A percentile compares a stretch with the other conserved stretches of the same genome.
These are phyloP conservation scores for Rhodotorula sp. DNA, from an alignment of 1,284 basidiomycete genomes.

Conservation along the genomic window DNA sequence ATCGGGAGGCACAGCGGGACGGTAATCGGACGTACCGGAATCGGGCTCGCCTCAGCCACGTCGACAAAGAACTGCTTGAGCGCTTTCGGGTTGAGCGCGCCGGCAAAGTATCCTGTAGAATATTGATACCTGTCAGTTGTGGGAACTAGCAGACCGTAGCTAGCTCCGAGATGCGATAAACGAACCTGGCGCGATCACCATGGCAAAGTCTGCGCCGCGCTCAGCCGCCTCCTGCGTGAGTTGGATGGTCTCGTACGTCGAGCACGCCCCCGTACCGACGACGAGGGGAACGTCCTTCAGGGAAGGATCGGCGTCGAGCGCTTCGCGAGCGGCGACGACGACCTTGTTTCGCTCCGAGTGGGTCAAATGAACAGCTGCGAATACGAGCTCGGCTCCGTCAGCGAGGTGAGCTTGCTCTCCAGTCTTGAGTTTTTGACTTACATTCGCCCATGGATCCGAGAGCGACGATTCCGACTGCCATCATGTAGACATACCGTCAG, in stretches of 20 bases:
- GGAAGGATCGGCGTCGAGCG: slow-evolving; percentile 65
- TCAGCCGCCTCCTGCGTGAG: slow-evolving; percentile 73
- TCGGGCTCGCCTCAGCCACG: slow-evolving; percentile 75
- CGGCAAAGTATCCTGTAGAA: slow-evolving; percentile 51
- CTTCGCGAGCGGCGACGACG: slow-evolving; percentile 66
- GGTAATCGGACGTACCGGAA: slow-evolving; percentile 58
- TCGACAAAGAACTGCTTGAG: slow-evolving; percentile 54
- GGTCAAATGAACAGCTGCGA: slow-evolving; percentile 66
- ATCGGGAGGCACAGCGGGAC: too few species aligned
- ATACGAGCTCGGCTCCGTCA: not conserved
- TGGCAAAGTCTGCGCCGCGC: slow-evolving; percentile 72
- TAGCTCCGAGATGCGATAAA: not conserved
- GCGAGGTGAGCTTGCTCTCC: not conserved
- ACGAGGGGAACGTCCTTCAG: slow-evolving; percentile 69
- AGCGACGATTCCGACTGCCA: slow-evolving; percentile 31
- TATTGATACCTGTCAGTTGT: too few species aligned
- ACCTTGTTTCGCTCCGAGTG: slow-evolving; percentile 64
- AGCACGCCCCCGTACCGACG: slow-evolving; percentile 76
- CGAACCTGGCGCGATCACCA: slow-evolving; percentile 56
- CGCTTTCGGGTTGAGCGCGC: slow-evolving; percentile 52
- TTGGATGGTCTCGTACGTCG: slow-evolving; percentile 76
- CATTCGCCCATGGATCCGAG: slow-evolving; percentile 37
- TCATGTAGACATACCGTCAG: not conserved
- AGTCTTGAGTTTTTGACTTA: not conserved
- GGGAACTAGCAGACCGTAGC: fast-evolving